phyloP scores from a whole-genome alignment of 139 green algal species.

The Chlorella sp. region DNA sequence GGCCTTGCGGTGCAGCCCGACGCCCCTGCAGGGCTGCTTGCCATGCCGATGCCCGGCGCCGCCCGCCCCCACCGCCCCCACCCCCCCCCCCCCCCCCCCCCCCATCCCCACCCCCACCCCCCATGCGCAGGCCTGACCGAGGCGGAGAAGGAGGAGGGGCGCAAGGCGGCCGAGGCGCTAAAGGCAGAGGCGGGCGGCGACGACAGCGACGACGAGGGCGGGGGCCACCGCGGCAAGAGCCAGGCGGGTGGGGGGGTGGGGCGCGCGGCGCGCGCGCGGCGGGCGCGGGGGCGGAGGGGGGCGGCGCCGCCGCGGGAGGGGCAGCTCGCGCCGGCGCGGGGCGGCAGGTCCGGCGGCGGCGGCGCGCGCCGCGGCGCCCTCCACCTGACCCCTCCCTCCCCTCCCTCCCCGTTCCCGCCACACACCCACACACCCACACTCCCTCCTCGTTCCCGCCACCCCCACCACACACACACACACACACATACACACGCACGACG shows the following conservation, averaged over 20 bases:
- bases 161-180: slow-evolving; percentile 49
- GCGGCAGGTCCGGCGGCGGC: no score
- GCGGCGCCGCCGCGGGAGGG: no score
- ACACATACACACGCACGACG: background rate
- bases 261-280: no score
- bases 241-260: slow-evolving; percentile 5
- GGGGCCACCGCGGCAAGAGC: no score
- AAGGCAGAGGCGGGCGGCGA: slow-evolving; percentile 39
- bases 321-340: no score
- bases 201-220: slow-evolving; percentile 50
- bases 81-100: no score
- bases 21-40: background rate
- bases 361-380: no score
- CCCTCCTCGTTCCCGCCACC: background rate
- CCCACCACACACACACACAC: background rate
- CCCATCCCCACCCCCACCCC: no score
- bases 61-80: background rate
- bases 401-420: background rate
- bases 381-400: background rate
- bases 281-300: no score
- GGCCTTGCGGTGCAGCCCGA: no score
- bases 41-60: background rate
- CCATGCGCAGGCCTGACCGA: slow-evolving; percentile 73
- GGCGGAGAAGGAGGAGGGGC: slow-evolving; percentile 74
- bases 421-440: background rate